Percentiles rank a stretch among this genome's conserved stretches.
Evolutionary conservation across 768 basidiomycete genomes (phyloP).

Genomic region (Lentinula sp.): DNA sequence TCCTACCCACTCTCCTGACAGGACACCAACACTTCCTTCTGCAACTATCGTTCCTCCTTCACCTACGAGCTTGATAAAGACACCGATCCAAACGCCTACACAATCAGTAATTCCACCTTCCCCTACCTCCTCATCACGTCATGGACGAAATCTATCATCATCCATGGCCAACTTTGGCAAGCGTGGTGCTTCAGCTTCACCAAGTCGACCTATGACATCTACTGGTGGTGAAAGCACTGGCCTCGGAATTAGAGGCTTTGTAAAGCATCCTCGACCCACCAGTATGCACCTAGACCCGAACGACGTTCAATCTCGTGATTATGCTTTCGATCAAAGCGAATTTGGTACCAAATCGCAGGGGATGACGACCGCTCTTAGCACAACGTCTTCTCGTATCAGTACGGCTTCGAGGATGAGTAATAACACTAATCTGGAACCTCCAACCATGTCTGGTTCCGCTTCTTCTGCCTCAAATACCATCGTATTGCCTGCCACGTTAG

Average conservation of each 20-base stretch:
- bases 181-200: not conserved
- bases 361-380: not conserved
- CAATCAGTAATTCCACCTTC: slow-evolving; percentile 22
- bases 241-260: not conserved
- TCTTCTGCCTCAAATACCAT: not conserved
- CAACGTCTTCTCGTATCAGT: slow-evolving; percentile 10
- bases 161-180: slow-evolving; percentile 1
- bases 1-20: slow-evolving; percentile 10
- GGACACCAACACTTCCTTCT: not conserved
- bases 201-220: slow-evolving; percentile 2
- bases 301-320: not conserved
- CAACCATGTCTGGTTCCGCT: not conserved
- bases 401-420: not conserved
- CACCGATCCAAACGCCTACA: slow-evolving; percentile 19
- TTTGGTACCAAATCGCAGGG: not conserved
- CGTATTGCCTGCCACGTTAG: slow-evolving; percentile 41
- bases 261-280: not conserved
- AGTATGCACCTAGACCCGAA: not conserved
- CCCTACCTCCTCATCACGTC: slow-evolving; percentile 1
- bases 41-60: not conserved
- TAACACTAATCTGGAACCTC: not conserved
- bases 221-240: not conserved
- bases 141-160: slow-evolving; percentile 1
- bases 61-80: slow-evolving; percentile 1
- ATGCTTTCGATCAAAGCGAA: not conserved